Percentiles rank a stretch among this genome's conserved stretches.
phyloP scores from a whole-genome alignment of 345 rosid genomes.

The Gynandropsis gynandra region DNA sequence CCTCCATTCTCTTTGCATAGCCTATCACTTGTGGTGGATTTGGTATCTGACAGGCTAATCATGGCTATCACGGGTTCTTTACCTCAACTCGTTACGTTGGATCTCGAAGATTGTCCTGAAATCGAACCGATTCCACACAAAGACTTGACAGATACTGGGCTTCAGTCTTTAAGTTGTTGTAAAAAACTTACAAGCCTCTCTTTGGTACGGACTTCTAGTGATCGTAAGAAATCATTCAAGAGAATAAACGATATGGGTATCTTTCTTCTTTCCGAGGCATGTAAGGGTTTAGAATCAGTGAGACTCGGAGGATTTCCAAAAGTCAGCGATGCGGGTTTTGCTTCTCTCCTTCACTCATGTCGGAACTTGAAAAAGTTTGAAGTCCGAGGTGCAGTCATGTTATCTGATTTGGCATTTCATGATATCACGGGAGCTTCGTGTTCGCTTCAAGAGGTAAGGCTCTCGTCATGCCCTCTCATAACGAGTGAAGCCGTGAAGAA shows the following conservation, averaged over 20 bases:
- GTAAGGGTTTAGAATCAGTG: constrained; percentile 46
- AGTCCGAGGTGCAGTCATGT: constrained; percentile 40
- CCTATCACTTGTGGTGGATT: constrained; percentile 49
- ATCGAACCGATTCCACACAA: constrained; percentile 27
- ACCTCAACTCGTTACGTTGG: constrained; percentile 45
- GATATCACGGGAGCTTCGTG: constrained; percentile 40
- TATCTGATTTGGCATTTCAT: constrained; percentile 69
- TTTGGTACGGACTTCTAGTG: constrained; percentile 41
- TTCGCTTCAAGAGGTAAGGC: constrained; percentile 48
- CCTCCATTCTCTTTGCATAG: constrained; percentile 33
- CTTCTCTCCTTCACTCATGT: constrained; percentile 55
- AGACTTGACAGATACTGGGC: constrained; percentile 51
- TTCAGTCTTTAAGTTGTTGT: constrained; percentile 43
- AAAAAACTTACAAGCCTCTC: constrained; percentile 39
- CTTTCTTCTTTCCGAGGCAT: constrained; percentile 54
- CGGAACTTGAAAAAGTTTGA: constrained; percentile 48
- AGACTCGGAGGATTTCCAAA: constrained; percentile 51
- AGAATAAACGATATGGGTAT: constrained; percentile 68
- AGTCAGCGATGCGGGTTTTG: constrained; percentile 71
- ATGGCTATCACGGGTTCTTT: constrained; percentile 32
- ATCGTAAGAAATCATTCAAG: constrained; percentile 45
- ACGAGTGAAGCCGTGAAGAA: constrained; percentile 69
- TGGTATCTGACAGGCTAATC: constrained; percentile 47
- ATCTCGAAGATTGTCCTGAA: constrained; percentile 60
- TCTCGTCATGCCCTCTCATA: constrained; percentile 47